Evolutionary conservation across 1,139 yeast genomes (phyloP), one percentile per base, ranked within the genome.

Genomic region (Candida tropicalis): DNA sequence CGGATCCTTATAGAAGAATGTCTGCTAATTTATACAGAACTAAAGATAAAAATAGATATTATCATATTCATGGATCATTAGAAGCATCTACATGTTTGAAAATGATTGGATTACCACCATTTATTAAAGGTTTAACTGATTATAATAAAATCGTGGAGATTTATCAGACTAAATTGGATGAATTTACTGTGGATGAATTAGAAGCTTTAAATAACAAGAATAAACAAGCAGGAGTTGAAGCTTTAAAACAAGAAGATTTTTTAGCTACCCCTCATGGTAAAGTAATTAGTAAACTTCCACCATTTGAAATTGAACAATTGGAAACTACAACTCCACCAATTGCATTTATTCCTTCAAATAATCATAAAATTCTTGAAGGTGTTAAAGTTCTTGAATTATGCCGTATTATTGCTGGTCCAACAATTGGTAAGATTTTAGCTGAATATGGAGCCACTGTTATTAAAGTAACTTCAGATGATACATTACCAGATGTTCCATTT

Each of bases 371-470:
- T 24, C 50, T 63, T 31, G 53, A 54, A 31, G 68, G 68, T 2
- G 49, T 63, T 41, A 63, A 63, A 47, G 66, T 63, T 9, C 48
- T 63, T 13, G 68, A 63, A 44, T 53, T 63, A 36, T 63, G 66
- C 43, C 51, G 68, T 34, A 60, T 63, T 28, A 63, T 63, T 45
- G 68, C 68, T 25, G 68, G 66, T 20, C 68, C 68, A 13, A 60
- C 64, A 7, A 60, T 63, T 33, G 55, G 63, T 22, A 53, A 64
- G 34, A 57, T 58, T 31, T 47, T 63, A 16, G 68, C 68, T 5
- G 63, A 62, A 42, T 63, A 62, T 41, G 68, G 68, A 23, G 68
- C 68, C 5, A 55, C 62, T 32, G 66, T 63, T 3, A 52, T 63
- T 32, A 60, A 61, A 47, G 62, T 63, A 15, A 61, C 68, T 4